Percentiles rank a stretch among this genome's conserved stretches.
Conservation (phyloP, 1,139 yeast genomes). For the Chernovozyma sophiae-reginae region DNA sequence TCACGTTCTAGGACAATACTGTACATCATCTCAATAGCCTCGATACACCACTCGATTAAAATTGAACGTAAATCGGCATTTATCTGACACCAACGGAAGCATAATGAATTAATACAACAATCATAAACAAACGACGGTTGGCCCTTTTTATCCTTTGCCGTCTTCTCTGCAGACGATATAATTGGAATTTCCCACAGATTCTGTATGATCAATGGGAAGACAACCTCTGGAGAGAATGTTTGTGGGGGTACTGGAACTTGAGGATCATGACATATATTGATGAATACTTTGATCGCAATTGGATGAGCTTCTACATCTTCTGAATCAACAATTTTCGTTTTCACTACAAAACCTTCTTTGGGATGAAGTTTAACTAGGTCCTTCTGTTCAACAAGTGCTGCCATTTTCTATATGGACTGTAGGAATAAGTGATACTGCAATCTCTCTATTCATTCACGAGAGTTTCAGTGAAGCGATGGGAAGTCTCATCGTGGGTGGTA, state of each 20-base stretch:
- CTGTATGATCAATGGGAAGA: slow-evolving; percentile 63
- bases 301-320: slow-evolving; percentile 17
- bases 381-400: slow-evolving; percentile 17
- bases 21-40: slow-evolving; percentile 55
- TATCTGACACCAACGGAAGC: slow-evolving; percentile 59
- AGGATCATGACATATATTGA: slow-evolving; percentile 67
- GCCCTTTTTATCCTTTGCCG: slow-evolving; percentile 70
- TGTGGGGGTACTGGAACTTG: slow-evolving; percentile 53
- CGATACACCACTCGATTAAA: slow-evolving; percentile 61
- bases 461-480: too few relatives aligned
- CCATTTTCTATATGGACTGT: too few relatives aligned
- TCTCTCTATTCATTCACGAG: too few relatives aligned
- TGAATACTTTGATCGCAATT: slow-evolving; percentile 62
- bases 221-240: slow-evolving; percentile 51
- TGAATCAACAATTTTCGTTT: slow-evolving; percentile 46
- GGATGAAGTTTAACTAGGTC: slow-evolving; percentile 34
- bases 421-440: too few relatives aligned
- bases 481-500: too few relatives aligned
- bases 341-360: slow-evolving; percentile 60
- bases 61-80: slow-evolving; percentile 48
- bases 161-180: slow-evolving; percentile 52
- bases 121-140: slow-evolving; percentile 62
- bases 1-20: slow-evolving; percentile 38
- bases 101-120: slow-evolving; percentile 62
- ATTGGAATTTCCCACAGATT: slow-evolving; percentile 86